phyloP scores from a whole-genome alignment of 2,329 filamentous ascomycete species.

The Aspergillus sp. region DNA sequence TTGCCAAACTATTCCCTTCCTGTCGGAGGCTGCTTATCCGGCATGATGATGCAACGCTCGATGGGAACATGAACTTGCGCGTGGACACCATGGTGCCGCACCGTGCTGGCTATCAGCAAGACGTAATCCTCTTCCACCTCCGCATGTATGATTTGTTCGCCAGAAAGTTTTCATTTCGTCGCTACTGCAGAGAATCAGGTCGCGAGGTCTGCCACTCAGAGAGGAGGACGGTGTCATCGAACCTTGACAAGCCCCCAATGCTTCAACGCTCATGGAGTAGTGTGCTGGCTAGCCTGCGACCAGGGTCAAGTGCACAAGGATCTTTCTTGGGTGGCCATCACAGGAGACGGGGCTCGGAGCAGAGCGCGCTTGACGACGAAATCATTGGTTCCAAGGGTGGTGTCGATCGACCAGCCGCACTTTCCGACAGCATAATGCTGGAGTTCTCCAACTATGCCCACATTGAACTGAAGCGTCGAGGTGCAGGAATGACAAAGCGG shows the following conservation, averaged over 20 bases:
- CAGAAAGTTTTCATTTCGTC: conserved; percentile 85
- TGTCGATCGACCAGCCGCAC: conserved; percentile 39
- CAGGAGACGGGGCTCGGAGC: conserved; percentile 62
- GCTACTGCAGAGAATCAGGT: conserved; percentile 91
- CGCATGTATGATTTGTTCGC: conserved; percentile 89
- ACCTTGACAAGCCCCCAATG: conserved; percentile 54
- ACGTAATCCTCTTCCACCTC: conserved; percentile 84
- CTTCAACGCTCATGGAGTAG: conserved; percentile 65
- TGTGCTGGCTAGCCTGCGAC: conserved; percentile 59
- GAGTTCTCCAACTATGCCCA: conserved; percentile 98
- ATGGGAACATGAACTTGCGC: conserved; percentile 96
- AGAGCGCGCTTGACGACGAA: conserved; percentile 42
- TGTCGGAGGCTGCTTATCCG: conserved; percentile 78
- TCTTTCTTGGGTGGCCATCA: conserved; percentile 46
- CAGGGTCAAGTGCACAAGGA: conserved; percentile 58
- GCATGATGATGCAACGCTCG: conserved; percentile 85
- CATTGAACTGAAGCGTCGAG: conserved; percentile 76
- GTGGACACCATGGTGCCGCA: conserved; percentile 74
- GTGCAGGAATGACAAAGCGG: conserved; percentile 68
- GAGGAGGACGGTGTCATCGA: conserved; percentile 61
- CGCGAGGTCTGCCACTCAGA: conserved; percentile 89
- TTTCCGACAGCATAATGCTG: conserved; percentile 81
- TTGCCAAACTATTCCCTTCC: conserved; percentile 85
- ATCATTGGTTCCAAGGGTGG: conserved; percentile 19
- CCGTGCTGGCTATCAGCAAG: conserved; percentile 62